phyloP scores from a whole-genome alignment of 805 yeast genomes.

The Hanseniaspora opuntiae region DNA sequence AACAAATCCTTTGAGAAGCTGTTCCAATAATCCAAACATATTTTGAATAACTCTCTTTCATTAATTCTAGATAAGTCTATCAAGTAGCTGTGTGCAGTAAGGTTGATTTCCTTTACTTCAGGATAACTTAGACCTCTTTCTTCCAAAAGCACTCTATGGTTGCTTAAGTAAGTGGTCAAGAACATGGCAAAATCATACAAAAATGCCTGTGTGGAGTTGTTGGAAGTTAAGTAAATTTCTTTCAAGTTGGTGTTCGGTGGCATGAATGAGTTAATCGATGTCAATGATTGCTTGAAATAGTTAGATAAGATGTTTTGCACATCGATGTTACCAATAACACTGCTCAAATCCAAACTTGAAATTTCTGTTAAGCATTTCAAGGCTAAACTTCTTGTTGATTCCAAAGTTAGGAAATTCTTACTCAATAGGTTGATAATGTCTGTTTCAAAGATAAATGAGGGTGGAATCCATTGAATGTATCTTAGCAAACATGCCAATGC shows the following conservation, averaged over 20 bases:
- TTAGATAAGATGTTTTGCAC: constrained; percentile 38
- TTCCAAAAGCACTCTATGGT: constrained; percentile 58
- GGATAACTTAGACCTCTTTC: constrained; percentile 29
- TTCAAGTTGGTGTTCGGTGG: constrained; percentile 64
- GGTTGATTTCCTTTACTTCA: constrained; percentile 28
- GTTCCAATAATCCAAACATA: constrained; percentile 90
- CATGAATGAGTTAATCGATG: constrained; percentile 46
- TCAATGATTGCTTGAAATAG: constrained; percentile 62
- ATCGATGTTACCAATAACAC: constrained; percentile 28
- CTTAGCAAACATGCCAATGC: constrained; percentile 71
- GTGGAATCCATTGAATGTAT: constrained; percentile 90
- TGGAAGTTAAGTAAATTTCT: constrained; percentile 58
- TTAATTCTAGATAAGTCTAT: constrained; percentile 78
- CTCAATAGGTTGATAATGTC: constrained; percentile 59
- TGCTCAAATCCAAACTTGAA: constrained; percentile 36
- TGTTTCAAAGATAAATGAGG: constrained; percentile 79
- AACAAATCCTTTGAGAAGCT: constrained; percentile 70
- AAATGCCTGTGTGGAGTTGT: constrained; percentile 78
- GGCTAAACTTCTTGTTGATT: constrained; percentile 69
- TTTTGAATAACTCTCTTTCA: constrained; percentile 90
- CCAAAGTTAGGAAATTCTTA: constrained; percentile 60
- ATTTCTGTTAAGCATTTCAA: constrained; percentile 90
- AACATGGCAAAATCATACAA: constrained; percentile 91
- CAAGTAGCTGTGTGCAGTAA: constrained; percentile 66
- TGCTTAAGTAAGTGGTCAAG: constrained; percentile 66